phyloP scores from a whole-genome alignment of 306 rosid species.

The Inga laurina region DNA sequence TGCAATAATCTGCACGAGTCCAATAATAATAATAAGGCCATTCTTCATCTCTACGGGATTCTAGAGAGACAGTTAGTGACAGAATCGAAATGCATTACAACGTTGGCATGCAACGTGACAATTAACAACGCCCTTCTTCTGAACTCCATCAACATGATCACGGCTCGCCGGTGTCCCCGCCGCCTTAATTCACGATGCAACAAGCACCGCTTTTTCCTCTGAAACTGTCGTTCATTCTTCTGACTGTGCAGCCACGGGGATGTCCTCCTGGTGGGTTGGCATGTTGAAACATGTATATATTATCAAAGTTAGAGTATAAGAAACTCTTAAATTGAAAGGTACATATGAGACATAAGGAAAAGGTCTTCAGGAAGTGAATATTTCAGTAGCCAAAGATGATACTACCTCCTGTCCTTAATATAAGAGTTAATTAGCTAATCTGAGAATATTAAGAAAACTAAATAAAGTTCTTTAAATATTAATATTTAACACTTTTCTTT shows the following conservation, averaged over 20 bases:
- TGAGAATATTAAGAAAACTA: too few species aligned
- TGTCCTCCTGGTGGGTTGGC: constrained; percentile 25
- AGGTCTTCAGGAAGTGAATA: neutral
- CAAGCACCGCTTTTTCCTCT: constrained; percentile 36
- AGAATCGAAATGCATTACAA: constrained; percentile 73
- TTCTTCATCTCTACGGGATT: too few species aligned
- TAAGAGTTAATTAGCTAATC: too few species aligned
- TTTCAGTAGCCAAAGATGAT: too few species aligned
- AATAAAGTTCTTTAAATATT: too few species aligned
- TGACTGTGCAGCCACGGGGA: constrained; percentile 59
- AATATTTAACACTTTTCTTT: too few species aligned
- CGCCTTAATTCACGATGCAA: neutral
- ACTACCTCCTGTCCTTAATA: too few species aligned
- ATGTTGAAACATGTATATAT: too few species aligned
- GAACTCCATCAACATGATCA: constrained; percentile 64
- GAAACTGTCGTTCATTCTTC: constrained; percentile 49
- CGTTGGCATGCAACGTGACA: constrained; percentile 54
- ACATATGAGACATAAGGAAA: neutral
- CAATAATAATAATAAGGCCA: too few species aligned
- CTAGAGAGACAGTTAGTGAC: constrained; percentile 52
- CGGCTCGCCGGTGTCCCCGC: constrained; percentile 19
- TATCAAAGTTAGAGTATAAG: neutral
- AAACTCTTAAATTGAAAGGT: neutral
- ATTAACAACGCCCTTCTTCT: constrained; percentile 61
- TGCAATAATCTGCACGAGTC: neutral